These are phyloP conservation scores for Penicillium arizonense DNA, from an alignment of 495 filamentous ascomycete genomes.

Conservation along the genomic window DNA sequence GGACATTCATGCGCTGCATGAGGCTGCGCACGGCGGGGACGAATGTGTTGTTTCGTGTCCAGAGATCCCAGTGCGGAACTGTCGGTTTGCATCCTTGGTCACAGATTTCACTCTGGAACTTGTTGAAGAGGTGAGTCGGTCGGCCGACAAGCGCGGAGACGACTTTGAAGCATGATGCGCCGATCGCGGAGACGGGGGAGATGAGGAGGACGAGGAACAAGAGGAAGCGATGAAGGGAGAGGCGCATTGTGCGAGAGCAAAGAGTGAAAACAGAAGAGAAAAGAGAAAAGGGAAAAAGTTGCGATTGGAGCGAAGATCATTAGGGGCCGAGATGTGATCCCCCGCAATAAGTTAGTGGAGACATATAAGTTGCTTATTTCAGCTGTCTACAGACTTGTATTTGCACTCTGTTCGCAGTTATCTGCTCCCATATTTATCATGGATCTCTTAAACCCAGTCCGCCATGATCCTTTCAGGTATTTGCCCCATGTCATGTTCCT, in stretches of 20 bases:
- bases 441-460: neutral
- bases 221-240: conserved; percentile 14
- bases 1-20: conserved; percentile 33
- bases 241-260: conserved; percentile 11
- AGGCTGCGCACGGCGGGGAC: conserved; percentile 40
- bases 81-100: conserved; percentile 41
- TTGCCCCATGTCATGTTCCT: neutral
- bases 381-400: too few species aligned
- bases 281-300: neutral
- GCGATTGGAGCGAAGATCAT: neutral
- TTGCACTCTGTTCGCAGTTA: too few species aligned
- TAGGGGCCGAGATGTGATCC: neutral
- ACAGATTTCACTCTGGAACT: conserved; percentile 44
- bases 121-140: conserved; percentile 33
- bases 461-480: conserved; percentile 1
- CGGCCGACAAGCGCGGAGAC: conserved; percentile 37
- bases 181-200: conserved; percentile 26
- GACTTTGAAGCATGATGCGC: conserved; percentile 38
- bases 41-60: conserved; percentile 45
- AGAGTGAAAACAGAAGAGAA: neutral
- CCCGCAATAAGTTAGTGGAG: neutral
- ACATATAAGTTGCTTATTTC: too few species aligned
- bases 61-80: conserved; percentile 45
- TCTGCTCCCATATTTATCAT: neutral
- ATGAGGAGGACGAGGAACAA: conserved; percentile 21